Percentiles rank a stretch among this genome's conserved stretches.
These are phyloP conservation scores for Herpetomonas tarakana DNA, from an alignment of 208 protist genomes.

Conservation along the genomic window DNA sequence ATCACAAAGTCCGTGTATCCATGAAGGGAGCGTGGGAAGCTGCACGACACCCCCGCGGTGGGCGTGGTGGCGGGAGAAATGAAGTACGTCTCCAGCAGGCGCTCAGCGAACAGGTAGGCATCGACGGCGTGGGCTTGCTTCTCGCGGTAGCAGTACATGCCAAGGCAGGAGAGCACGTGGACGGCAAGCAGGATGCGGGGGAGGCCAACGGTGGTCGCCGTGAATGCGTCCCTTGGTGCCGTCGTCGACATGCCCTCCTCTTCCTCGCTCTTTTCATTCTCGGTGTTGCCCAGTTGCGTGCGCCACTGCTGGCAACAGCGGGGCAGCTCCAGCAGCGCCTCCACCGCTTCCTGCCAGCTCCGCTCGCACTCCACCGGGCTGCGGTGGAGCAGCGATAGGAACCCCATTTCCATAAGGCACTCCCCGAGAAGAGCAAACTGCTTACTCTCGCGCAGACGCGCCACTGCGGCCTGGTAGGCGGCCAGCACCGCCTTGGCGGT, in stretches of 20 bases:
- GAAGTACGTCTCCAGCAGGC: slow-evolving; percentile 23
- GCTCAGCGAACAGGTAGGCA: slow-evolving; percentile 44
- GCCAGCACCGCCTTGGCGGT: slow-evolving; percentile 24
- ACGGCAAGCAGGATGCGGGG: slow-evolving; percentile 39
- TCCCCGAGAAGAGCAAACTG: slow-evolving; percentile 61
- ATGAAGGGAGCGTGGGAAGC: slow-evolving; percentile 23
- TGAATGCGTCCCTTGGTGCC: slow-evolving; percentile 7
- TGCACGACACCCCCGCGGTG: not conserved
- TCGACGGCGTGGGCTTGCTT: slow-evolving; percentile 49
- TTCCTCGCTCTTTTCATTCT: too few species aligned
- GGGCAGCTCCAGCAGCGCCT: slow-evolving; percentile 60
- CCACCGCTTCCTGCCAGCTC: slow-evolving; percentile 48
- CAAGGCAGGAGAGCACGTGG: slow-evolving; percentile 49
- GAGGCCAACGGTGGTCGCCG: slow-evolving; percentile 17
- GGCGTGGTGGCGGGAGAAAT: not conserved
- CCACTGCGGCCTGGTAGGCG: slow-evolving; percentile 39
- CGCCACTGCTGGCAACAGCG: slow-evolving; percentile 55
- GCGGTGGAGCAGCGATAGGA: slow-evolving; percentile 42
- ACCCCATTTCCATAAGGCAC: slow-evolving; percentile 67
- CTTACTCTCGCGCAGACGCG: slow-evolving; percentile 41
- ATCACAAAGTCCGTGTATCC: slow-evolving; percentile 37
- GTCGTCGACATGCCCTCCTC: not conserved
- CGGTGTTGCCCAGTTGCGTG: slow-evolving; percentile 5
- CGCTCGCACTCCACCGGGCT: slow-evolving; percentile 24
- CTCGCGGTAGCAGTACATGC: slow-evolving; percentile 56